Percentiles rank a stretch among this genome's conserved stretches.
These are phyloP conservation scores for Rhizopus stolonifer DNA, from an alignment of 371 early-diverging fungal genomes.

Conservation along the genomic window DNA sequence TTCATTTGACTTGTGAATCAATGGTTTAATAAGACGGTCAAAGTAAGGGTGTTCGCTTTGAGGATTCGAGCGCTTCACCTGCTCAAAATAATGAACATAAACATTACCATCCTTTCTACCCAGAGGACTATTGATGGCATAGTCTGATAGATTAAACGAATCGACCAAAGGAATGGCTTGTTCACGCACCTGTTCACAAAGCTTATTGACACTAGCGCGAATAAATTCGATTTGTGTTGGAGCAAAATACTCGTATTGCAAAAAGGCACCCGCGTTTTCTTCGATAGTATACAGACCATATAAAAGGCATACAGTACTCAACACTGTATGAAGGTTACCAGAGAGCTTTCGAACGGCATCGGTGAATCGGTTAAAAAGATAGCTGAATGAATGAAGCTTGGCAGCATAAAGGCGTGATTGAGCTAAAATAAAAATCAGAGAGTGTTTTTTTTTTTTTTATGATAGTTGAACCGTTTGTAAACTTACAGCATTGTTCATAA, in stretches of 20 bases:
- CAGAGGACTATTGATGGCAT: constrained; percentile 85
- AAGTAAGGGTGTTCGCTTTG: constrained; percentile 80
- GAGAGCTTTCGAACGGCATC: constrained; percentile 66
- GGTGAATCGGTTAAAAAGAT: constrained; percentile 83
- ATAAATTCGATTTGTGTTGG: constrained; percentile 70
- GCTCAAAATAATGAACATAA: constrained; percentile 85
- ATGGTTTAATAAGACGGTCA: constrained; percentile 75
- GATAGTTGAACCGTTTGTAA: constrained; percentile 15
- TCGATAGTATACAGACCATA: constrained; percentile 83
- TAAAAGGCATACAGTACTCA: constrained; percentile 71
- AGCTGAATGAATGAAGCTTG: constrained; percentile 82
- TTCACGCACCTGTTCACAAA: constrained; percentile 70
- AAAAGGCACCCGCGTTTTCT: constrained; percentile 84
- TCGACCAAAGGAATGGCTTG: constrained; percentile 88
- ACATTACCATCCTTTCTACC: constrained; percentile 88
- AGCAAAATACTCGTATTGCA: constrained; percentile 80
- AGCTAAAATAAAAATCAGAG: constrained; percentile 17
- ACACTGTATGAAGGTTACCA: constrained; percentile 46
- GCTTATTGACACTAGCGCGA: constrained; percentile 61
- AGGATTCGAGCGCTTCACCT: constrained; percentile 76
- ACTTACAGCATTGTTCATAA: constrained; percentile 77
- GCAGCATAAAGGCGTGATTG: constrained; percentile 83
- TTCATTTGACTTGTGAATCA: constrained; percentile 68
- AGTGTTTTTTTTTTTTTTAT: neutral
- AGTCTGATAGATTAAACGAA: constrained; percentile 86